Conservation (phyloP, 1,284 basidiomycete species). For the Ustilago sp. region DNA sequence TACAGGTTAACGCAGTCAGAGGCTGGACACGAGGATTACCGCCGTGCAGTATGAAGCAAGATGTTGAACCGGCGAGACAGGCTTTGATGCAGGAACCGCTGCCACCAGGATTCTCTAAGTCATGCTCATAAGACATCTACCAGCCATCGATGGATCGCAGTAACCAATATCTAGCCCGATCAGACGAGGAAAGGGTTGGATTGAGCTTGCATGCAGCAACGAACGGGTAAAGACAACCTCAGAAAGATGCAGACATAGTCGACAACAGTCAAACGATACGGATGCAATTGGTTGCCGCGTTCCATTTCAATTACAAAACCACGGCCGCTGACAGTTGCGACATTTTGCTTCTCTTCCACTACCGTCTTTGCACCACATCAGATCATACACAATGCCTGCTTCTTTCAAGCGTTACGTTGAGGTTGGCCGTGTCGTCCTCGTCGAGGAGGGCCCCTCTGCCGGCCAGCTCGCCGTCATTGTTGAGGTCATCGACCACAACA, state of each 20-base stretch:
- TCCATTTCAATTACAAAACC: neutral
- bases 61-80: neutral
- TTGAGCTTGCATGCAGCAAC: too few species aligned
- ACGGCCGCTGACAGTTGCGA: slow-evolving; percentile 29
- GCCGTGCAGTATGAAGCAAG: neutral
- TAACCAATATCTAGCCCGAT: too few species aligned
- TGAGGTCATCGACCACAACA: slow-evolving; percentile 99
- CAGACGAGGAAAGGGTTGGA: too few species aligned
- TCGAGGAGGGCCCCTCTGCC: slow-evolving; percentile 85
- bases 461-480: slow-evolving; percentile 95
- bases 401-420: slow-evolving; percentile 95
- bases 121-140: too few species aligned
- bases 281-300: slow-evolving; percentile 16
- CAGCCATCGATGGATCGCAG: too few species aligned
- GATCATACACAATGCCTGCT: slow-evolving; percentile 58
- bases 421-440: slow-evolving; percentile 97
- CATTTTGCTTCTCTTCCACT: slow-evolving; percentile 4
- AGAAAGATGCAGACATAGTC: neutral
- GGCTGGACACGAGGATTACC: neutral
- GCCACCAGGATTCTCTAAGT: too few species aligned
- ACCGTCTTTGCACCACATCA: slow-evolving; percentile 5
- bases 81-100: too few species aligned
- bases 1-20: neutral
- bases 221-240: too few species aligned
- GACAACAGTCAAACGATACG: slow-evolving; percentile 1